These are phyloP conservation scores for Vittaforma corneae DNA, from an alignment of 371 early-diverging fungal species.

Conservation along the genomic window DNA sequence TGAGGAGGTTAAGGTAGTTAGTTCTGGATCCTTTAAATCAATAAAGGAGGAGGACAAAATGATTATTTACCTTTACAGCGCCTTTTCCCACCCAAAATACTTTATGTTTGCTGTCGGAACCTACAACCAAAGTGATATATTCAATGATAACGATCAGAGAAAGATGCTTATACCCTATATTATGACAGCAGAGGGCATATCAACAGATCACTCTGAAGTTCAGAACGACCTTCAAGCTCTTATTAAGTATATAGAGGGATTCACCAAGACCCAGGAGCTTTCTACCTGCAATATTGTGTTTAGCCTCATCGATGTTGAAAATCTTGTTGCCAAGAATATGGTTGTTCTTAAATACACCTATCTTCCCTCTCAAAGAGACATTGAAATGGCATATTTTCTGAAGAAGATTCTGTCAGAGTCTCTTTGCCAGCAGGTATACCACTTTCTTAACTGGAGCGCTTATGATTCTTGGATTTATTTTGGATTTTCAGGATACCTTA, in stretches of 20 bases:
- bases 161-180: constrained; percentile 27
- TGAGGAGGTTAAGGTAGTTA: constrained; percentile 37
- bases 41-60: constrained; percentile 48
- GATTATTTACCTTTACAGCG: constrained; percentile 43
- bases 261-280: constrained; percentile 26
- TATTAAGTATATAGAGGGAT: constrained; percentile 31
- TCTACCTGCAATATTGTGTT: constrained; percentile 34
- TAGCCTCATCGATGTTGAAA: constrained; percentile 29
- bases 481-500: constrained; percentile 54
- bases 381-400: constrained; percentile 45
- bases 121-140: constrained; percentile 26
- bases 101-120: constrained; percentile 53
- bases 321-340: constrained; percentile 23
- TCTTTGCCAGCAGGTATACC: constrained; percentile 37
- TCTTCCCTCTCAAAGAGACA: constrained; percentile 41
- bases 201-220: constrained; percentile 20
- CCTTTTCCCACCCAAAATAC: constrained; percentile 24
- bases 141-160: constrained; percentile 33
- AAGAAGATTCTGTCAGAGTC: constrained; percentile 26
- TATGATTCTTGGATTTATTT: constrained; percentile 49
- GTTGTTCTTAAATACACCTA: constrained; percentile 36
- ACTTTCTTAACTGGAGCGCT: constrained; percentile 25
- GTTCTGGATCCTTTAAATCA: constrained; percentile 45
- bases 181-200: too few relatives aligned
- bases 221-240: constrained; percentile 28